These are phyloP conservation scores for Cyclocybe cylindracea DNA, from an alignment of 768 basidiomycete species.

Conservation along the genomic window DNA sequence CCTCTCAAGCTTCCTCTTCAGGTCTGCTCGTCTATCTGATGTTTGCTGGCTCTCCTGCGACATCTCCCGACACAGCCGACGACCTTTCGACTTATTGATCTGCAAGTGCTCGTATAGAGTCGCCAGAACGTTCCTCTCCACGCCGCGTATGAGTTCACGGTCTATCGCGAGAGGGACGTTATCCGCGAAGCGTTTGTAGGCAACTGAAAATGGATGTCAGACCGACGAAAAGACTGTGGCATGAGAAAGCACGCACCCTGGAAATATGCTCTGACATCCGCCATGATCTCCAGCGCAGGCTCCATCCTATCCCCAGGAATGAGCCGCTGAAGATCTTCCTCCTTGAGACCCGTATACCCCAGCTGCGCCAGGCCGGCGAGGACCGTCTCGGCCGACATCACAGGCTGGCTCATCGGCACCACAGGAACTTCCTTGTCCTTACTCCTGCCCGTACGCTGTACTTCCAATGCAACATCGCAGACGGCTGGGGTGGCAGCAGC, in stretches of 20 bases:
- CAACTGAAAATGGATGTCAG: slow-evolving; percentile 36
- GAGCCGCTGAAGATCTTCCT: slow-evolving; percentile 46
- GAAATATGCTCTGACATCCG: slow-evolving; percentile 69
- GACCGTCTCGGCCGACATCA: slow-evolving; percentile 30
- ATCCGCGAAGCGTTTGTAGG: slow-evolving; percentile 58
- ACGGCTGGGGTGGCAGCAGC: slow-evolving; percentile 17
- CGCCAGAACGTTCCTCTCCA: slow-evolving; percentile 43
- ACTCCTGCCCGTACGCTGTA: no score
- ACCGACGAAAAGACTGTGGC: not conserved
- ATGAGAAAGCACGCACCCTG: slow-evolving; percentile 45
- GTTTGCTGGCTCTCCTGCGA: slow-evolving; percentile 48
- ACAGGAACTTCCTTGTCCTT: slow-evolving; percentile 10
- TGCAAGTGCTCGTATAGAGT: slow-evolving; percentile 48
- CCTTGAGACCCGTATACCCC: slow-evolving; percentile 36
- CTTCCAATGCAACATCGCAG: no score
- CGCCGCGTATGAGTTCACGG: slow-evolving; percentile 49
- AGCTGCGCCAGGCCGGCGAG: slow-evolving; percentile 35
- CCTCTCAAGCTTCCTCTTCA: slow-evolving; percentile 47
- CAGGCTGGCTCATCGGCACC: not conserved
- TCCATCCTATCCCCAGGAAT: slow-evolving; percentile 52
- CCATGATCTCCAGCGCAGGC: slow-evolving; percentile 65
- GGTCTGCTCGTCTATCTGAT: slow-evolving; percentile 43
- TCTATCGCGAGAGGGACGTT: slow-evolving; percentile 57
- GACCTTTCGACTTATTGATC: slow-evolving; percentile 45
- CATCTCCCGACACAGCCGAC: slow-evolving; percentile 44